These are phyloP conservation scores for Crataegus laevigata DNA, from an alignment of 306 rosid genomes.

Conservation along the genomic window DNA sequence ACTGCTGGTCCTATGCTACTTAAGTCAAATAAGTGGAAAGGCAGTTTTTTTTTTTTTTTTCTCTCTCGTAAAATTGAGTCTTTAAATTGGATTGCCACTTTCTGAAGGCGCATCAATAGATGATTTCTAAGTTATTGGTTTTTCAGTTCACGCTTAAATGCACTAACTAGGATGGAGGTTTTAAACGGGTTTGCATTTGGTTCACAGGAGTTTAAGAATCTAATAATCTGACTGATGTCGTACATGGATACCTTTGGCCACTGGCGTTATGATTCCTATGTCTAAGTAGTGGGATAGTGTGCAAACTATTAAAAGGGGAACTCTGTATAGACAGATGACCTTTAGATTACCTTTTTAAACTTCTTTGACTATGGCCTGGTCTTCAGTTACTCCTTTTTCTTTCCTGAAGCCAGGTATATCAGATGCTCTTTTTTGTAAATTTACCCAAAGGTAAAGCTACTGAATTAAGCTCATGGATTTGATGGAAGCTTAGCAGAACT, in stretches of 20 bases:
- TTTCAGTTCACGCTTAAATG: not conserved
- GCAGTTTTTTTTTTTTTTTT: not conserved
- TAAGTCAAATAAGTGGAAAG: not conserved
- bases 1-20: not conserved
- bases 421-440: slow-evolving; percentile 89
- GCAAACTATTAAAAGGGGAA: slow-evolving; percentile 7
- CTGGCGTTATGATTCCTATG: slow-evolving; percentile 7
- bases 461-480: slow-evolving; percentile 99
- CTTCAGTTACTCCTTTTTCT: slow-evolving; percentile 67
- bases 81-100: not conserved
- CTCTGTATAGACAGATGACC: slow-evolving; percentile 16
- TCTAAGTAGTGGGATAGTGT: not conserved
- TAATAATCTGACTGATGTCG: not conserved
- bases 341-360: slow-evolving; percentile 26
- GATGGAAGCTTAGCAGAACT: slow-evolving; percentile 99
- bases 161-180: not conserved
- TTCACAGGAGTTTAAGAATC: not conserved
- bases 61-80: not conserved
- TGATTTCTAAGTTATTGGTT: not conserved
- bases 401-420: slow-evolving; percentile 87
- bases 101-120: not conserved
- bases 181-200: not conserved
- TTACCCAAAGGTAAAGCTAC: slow-evolving; percentile 78
- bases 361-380: slow-evolving; percentile 43
- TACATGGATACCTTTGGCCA: slow-evolving; percentile 3